phyloP scores from a whole-genome alignment of 768 basidiomycete species.

The Chalciporus pseudorubinellus region DNA sequence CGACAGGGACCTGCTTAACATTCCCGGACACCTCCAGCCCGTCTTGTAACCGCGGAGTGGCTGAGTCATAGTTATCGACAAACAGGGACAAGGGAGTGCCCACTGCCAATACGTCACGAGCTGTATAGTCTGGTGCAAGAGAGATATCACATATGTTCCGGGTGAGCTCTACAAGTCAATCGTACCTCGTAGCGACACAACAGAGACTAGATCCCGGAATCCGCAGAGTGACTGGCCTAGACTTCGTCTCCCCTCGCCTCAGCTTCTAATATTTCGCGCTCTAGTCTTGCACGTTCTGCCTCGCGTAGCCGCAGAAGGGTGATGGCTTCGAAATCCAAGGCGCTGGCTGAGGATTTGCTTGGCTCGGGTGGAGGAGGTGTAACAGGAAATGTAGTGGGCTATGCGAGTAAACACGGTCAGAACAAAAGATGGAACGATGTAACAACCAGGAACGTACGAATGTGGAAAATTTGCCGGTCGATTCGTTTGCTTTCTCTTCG shows the following conservation, averaged over 20 bases:
- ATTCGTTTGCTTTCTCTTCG: neutral
- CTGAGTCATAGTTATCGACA: neutral
- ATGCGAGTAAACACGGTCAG: slow-evolving; percentile 8
- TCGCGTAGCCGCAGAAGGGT: slow-evolving; percentile 80
- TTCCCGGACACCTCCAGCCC: neutral
- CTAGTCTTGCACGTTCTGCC: slow-evolving; percentile 74
- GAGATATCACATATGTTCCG: slow-evolving; percentile 6
- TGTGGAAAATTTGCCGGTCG: slow-evolving; percentile 46
- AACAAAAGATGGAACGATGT: neutral
- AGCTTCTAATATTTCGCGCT: slow-evolving; percentile 71
- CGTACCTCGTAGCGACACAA: slow-evolving; percentile 12
- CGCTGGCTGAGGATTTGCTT: slow-evolving; percentile 30
- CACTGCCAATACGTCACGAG: neutral
- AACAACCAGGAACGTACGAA: slow-evolving; percentile 7
- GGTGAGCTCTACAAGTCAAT: slow-evolving; percentile 6
- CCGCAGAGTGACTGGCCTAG: neutral
- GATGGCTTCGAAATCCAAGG: slow-evolving; percentile 74
- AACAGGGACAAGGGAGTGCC: neutral
- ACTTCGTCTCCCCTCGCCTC: slow-evolving; percentile 42
- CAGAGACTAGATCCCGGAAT: neutral
- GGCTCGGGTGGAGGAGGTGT: slow-evolving; percentile 17
- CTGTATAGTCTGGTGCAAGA: neutral
- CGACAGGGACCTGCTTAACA: slow-evolving; percentile 36
- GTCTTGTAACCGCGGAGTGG: neutral
- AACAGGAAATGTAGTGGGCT: slow-evolving; percentile 21